A percentile compares a stretch with the other conserved stretches of the same genome.
Evolutionary conservation across 73 alveolate species (phyloP).

Genomic region (Paraurostyla sp.): DNA sequence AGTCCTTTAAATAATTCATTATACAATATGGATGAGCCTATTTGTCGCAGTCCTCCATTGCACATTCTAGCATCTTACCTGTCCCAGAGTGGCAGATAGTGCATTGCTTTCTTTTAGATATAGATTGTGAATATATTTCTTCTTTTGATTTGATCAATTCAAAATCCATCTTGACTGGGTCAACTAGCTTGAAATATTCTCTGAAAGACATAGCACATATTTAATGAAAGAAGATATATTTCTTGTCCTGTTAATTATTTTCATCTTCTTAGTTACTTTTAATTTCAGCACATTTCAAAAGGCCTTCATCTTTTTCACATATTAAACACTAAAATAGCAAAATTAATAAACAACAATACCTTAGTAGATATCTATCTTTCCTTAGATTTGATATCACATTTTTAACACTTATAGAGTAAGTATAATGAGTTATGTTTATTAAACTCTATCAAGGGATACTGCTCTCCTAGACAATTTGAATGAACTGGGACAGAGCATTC

Average conservation of each 20-base stretch:
- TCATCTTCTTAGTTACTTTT: no score
- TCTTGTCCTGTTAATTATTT: neutral
- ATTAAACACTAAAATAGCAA: no score
- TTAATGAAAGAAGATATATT: slow-evolving; percentile 10
- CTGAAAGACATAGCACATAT: neutral
- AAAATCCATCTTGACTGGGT: slow-evolving; percentile 4
- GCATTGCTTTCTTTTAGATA: neutral
- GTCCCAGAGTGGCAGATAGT: neutral
- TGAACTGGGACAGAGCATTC: slow-evolving; percentile 32
- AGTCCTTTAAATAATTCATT: slow-evolving; percentile 5
- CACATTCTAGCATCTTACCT: neutral
- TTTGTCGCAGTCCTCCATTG: neutral
- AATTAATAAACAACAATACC: no score
- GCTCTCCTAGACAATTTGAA: neutral
- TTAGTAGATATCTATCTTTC: neutral
- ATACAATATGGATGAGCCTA: slow-evolving; percentile 35
- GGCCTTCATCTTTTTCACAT: neutral
- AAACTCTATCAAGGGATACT: neutral
- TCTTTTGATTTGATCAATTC: neutral
- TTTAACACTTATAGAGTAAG: neutral
- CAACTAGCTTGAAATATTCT: neutral
- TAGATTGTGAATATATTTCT: neutral
- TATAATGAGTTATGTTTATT: neutral
- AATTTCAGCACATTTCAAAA: neutral
- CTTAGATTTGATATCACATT: neutral